A percentile compares a stretch with the other conserved stretches of the same genome.
phyloP scores from a whole-genome alignment of 108 stramenopile genomes.

The Pseudonitzschia pungens region DNA sequence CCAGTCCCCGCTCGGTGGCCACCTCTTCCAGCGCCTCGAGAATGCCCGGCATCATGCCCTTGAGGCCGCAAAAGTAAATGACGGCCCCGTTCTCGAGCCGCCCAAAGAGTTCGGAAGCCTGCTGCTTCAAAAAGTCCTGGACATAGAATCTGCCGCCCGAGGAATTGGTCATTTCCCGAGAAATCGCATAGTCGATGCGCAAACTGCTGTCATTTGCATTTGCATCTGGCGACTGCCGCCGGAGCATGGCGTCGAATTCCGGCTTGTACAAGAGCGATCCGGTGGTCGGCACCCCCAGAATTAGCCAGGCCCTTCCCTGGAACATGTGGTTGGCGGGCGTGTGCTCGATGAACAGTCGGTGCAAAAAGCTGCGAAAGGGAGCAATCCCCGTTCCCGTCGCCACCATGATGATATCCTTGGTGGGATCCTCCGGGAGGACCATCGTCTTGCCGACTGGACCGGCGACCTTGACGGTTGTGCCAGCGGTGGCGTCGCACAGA shows the following conservation, averaged over 20 bases:
- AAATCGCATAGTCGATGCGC: constrained; percentile 74
- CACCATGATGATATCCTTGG: constrained; percentile 82
- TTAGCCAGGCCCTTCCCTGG: constrained; percentile 59
- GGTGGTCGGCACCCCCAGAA: constrained; percentile 79
- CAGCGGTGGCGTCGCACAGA: constrained; percentile 65
- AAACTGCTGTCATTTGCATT: constrained; percentile 16
- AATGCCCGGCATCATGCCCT: constrained; percentile 93
- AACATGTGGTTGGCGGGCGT: constrained; percentile 81
- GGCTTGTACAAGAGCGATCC: constrained; percentile 76
- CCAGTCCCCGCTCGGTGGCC: constrained; percentile 48
- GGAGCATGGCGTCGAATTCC: constrained; percentile 75
- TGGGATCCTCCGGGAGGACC: constrained; percentile 73
- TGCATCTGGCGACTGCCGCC: constrained; percentile 21
- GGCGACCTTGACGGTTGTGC: constrained; percentile 62
- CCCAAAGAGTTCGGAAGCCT: constrained; percentile 64
- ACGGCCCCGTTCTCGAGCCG: constrained; percentile 67
- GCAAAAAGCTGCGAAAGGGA: constrained; percentile 83
- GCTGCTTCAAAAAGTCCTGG: constrained; percentile 73
- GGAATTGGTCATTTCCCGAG: constrained; percentile 76
- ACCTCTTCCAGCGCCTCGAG: constrained; percentile 73
- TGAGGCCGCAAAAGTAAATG: constrained; percentile 89
- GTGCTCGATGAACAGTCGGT: constrained; percentile 82
- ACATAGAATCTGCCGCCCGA: constrained; percentile 82
- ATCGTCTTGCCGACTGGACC: constrained; percentile 90
- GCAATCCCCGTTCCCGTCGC: constrained; percentile 91